phyloP scores from a whole-genome alignment of 2,329 filamentous ascomycete species.

The Monilinia fructigena region DNA sequence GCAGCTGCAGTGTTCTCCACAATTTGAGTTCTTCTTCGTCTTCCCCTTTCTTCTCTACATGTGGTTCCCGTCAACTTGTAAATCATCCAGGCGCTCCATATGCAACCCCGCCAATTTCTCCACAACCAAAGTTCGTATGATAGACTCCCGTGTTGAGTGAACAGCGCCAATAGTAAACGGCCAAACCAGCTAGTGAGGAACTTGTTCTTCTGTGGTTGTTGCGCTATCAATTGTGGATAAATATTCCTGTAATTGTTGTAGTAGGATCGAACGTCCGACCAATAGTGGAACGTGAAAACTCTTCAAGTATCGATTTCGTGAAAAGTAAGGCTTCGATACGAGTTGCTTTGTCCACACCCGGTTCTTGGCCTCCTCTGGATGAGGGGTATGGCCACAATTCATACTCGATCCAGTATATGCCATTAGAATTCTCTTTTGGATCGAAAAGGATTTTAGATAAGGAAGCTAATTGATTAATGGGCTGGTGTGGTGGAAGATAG shows the following conservation, averaged over 20 bases:
- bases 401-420: slow-evolving; percentile 31
- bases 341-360: slow-evolving; percentile 26
- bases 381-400: slow-evolving; percentile 27
- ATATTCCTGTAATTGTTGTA: slow-evolving; percentile 26
- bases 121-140: slow-evolving; percentile 18
- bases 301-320: slow-evolving; percentile 30
- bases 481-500: slow-evolving; percentile 25
- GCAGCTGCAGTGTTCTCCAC: neutral
- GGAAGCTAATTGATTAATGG: slow-evolving; percentile 28
- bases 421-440: slow-evolving; percentile 27
- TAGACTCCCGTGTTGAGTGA: neutral
- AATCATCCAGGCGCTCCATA: neutral
- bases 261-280: slow-evolving; percentile 28
- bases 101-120: slow-evolving; percentile 18
- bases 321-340: slow-evolving; percentile 29
- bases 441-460: slow-evolving; percentile 19
- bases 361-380: neutral
- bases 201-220: neutral
- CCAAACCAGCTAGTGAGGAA: slow-evolving; percentile 15
- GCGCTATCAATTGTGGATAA: slow-evolving; percentile 18
- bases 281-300: slow-evolving; percentile 29
- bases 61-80: slow-evolving; percentile 4
- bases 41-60: slow-evolving; percentile 4
- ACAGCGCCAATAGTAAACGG: slow-evolving; percentile 17
- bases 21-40: neutral